Percentiles rank a stretch among this genome's conserved stretches.
Evolutionary conservation across 1,284 basidiomycete genomes (phyloP).

Genomic region (Neonothopanus nambi): DNA sequence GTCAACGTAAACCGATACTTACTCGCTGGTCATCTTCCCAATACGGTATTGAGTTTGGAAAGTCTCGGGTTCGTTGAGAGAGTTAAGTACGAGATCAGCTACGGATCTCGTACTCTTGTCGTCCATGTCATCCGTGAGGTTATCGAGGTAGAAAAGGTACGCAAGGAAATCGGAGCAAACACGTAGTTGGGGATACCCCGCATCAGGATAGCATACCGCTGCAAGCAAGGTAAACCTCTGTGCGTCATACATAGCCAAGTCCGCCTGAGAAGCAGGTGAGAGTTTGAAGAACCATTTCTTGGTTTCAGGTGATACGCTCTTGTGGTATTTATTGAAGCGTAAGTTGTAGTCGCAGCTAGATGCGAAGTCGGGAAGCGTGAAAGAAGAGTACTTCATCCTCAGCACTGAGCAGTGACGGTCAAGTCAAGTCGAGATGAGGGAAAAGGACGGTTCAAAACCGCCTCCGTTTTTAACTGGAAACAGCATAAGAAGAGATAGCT

Average conservation of each 20-base stretch:
- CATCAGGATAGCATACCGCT: conserved; percentile 50
- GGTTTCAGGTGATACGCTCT: conserved; percentile 36
- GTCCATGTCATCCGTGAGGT: conserved; percentile 49
- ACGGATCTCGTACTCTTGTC: conserved; percentile 32
- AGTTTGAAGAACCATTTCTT: conserved; percentile 50
- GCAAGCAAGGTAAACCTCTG: conserved; percentile 52
- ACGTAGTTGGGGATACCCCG: conserved; percentile 40
- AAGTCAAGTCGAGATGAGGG: no score
- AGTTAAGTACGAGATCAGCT: conserved; percentile 40
- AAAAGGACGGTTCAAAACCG: no score
- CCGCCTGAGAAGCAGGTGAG: conserved; percentile 17
- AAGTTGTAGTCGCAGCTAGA: conserved; percentile 46
- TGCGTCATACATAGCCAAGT: conserved; percentile 41
- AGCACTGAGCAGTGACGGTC: no score
- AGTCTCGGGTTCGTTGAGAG: conserved; percentile 36
- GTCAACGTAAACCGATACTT: conserved; percentile 13
- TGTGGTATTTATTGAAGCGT: conserved; percentile 38
- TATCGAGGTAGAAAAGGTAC: conserved; percentile 49
- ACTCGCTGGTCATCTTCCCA: conserved; percentile 44
- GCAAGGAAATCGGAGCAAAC: conserved; percentile 47
- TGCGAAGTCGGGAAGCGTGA: conserved; percentile 49
- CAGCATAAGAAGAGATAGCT: no score
- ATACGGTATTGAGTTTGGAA: conserved; percentile 33
- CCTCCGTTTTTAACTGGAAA: no score
- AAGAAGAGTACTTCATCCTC: conserved; percentile 25